These are phyloP conservation scores for Metschnikowia bowlesiae DNA, from an alignment of 805 yeast genomes.

Conservation along the genomic window DNA sequence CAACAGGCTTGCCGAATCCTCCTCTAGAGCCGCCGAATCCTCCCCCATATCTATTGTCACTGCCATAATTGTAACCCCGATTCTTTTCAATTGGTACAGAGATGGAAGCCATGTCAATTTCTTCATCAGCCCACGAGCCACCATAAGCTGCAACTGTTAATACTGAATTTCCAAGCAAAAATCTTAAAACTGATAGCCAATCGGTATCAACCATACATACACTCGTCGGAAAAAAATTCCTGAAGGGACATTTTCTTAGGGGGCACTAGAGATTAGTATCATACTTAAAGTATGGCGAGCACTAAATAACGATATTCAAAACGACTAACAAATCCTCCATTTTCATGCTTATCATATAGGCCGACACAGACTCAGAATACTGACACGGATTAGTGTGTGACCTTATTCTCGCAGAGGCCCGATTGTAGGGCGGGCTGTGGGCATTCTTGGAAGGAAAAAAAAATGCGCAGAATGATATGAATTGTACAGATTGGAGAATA, in stretches of 20 bases:
- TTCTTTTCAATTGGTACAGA: conserved; percentile 40
- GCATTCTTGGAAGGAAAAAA: not conserved
- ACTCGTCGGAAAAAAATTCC: conserved; percentile 42
- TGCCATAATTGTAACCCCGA: conserved; percentile 23
- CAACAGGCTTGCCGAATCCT: conserved; percentile 6
- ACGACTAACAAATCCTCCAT: not conserved
- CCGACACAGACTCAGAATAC: not conserved
- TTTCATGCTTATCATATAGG: not conserved
- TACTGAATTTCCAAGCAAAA: conserved; percentile 1
- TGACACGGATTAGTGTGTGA: not conserved
- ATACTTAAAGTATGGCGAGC: not conserved
- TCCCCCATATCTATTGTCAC: conserved; percentile 8
- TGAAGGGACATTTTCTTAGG: conserved; percentile 45
- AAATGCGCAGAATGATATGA: not conserved
- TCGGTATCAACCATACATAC: conserved; percentile 27
- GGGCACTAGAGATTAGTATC: conserved; percentile 26
- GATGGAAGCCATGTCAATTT: conserved; percentile 41
- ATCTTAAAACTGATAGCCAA: not conserved
- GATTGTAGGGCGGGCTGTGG: too few relatives aligned
- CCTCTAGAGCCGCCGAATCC: conserved; percentile 8
- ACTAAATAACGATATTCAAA: not conserved
- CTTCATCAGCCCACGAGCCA: conserved; percentile 47
- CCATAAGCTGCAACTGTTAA: conserved; percentile 35
- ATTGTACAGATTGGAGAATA: not conserved
- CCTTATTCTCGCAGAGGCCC: not conserved